Base-by-base conservation (phyloP, 805 yeast species). In the Schizosaccharomyces cryophilus region DNA sequence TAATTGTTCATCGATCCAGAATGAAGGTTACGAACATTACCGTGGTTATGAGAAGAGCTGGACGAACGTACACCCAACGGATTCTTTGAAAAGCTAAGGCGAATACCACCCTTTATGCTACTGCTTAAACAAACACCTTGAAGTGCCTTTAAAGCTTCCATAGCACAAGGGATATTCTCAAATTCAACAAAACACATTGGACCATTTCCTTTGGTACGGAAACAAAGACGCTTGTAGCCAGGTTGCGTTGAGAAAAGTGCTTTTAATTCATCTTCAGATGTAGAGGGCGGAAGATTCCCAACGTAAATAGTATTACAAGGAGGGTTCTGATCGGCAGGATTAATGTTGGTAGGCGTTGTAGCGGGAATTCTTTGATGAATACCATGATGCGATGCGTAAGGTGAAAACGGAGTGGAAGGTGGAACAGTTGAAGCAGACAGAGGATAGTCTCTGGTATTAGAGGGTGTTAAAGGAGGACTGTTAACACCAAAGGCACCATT, bases 101-200 rank as follows among this genome's bases (percentile, higher is more conserved):
- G 78, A 61, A 93, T 90, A 35, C 98, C 98, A 48, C 97, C 97
- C 70, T 93, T 93, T 60, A 82, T 82, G 4, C 87, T 79, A 68
- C 96, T 79, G 38, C 95, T 94, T 67, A 93, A 77, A 11, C 94
- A 87, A 64, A 93, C 78, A 17, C 98, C 98, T 69, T 93, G 93
- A 59, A 93, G 75, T 72, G 89, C 96, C 42, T 95, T 95, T 63
- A 93, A 75, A 0, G 97, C 96, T 67, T 87, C 78, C 1, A 97
- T 87, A 1, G 98, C 98, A 72, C 80, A 85, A 2, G 85, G 83
- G 60, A 93, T 95, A 70, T 89, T 96, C 31, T 93, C 98, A 74
- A 93, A 93, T 74, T 93, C 98, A 61, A 93, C 98, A 77, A 93
- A 93, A 72, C 98, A 93, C 97, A 93, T 93, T 61, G 98, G 98